Evolutionary conservation across 164 flowering plant genomes (phyloP).

Genomic region (Euptelea pleiosperma): DNA sequence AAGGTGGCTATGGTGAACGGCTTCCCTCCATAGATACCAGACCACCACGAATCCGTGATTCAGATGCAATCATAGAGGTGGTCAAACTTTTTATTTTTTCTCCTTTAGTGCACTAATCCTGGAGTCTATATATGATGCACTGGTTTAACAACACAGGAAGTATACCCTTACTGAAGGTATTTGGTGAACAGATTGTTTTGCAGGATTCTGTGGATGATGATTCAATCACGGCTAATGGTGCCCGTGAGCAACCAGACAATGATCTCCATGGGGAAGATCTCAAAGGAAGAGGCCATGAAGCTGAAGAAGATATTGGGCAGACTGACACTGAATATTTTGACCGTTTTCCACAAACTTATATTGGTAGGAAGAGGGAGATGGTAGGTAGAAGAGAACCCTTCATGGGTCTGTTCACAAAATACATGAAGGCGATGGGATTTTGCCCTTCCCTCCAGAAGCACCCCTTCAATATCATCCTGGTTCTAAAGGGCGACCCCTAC

Average conservation of each 20-base stretch:
- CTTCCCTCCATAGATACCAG: conserved; percentile 57
- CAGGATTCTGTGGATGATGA: conserved; percentile 68
- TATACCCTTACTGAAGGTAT: conserved; percentile 12
- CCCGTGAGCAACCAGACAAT: conserved; percentile 35
- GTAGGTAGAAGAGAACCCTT: conserved; percentile 35
- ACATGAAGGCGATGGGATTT: conserved; percentile 39
- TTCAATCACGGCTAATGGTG: conserved; percentile 46
- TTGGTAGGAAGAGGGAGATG: conserved; percentile 40
- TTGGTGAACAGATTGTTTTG: conserved; percentile 64
- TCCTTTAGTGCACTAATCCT: neutral
- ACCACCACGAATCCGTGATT: conserved; percentile 50
- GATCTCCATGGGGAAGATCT: conserved; percentile 37
- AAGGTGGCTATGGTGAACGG: conserved; percentile 51
- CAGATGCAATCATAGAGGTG: conserved; percentile 96
- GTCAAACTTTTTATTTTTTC: neutral
- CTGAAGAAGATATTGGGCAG: conserved; percentile 36
- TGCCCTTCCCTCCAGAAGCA: conserved; percentile 37
- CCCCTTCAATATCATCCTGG: conserved; percentile 29
- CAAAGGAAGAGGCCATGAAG: conserved; percentile 25
- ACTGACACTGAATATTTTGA: conserved; percentile 34
- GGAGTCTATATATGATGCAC: neutral
- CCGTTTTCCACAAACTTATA: conserved; percentile 29
- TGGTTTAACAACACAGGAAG: neutral
- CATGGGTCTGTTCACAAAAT: conserved; percentile 24
- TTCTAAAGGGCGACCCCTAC: conserved; percentile 36